These are phyloP conservation scores for Fusarium nanum DNA, from an alignment of 2,329 filamentous ascomycete species.

Conservation along the genomic window DNA sequence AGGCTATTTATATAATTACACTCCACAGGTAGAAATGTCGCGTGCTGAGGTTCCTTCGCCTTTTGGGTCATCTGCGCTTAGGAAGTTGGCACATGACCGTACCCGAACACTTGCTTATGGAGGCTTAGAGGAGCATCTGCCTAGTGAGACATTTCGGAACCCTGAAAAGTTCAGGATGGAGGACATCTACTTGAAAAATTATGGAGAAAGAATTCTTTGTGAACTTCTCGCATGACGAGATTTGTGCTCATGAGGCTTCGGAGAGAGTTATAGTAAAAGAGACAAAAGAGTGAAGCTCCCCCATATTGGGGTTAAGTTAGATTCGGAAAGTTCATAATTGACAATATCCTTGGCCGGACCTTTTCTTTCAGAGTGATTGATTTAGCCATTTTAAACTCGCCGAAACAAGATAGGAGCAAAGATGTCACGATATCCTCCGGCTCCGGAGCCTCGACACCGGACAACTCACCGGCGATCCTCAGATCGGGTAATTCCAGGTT, in stretches of 20 bases:
- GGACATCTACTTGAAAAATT: neutral
- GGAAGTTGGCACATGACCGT: slow-evolving; percentile 39
- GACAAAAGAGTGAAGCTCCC: slow-evolving; percentile 35
- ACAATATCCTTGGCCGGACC: neutral
- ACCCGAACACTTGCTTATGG: slow-evolving; percentile 33
- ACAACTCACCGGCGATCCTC: slow-evolving; percentile 34
- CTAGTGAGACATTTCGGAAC: slow-evolving; percentile 23
- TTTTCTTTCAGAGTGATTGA: neutral
- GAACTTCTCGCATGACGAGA: slow-evolving; percentile 40
- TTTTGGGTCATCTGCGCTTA: slow-evolving; percentile 38
- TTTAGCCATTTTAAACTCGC: neutral
- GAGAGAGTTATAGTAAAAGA: neutral
- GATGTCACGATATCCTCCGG: slow-evolving; percentile 37
- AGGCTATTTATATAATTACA: slow-evolving; percentile 9
- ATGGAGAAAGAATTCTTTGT: slow-evolving; percentile 21
- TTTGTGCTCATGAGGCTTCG: slow-evolving; percentile 37
- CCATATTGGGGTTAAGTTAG: neutral
- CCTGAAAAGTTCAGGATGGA: slow-evolving; percentile 9
- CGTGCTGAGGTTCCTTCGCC: slow-evolving; percentile 31
- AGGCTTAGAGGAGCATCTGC: slow-evolving; percentile 42
- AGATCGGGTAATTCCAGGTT: slow-evolving; percentile 32
- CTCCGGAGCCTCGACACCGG: slow-evolving; percentile 35
- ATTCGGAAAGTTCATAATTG: neutral
- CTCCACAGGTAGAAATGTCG: slow-evolving; percentile 21
- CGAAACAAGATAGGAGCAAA: neutral